phyloP scores from a whole-genome alignment of 139 green algal species.

The Coccomyxa sp. region DNA sequence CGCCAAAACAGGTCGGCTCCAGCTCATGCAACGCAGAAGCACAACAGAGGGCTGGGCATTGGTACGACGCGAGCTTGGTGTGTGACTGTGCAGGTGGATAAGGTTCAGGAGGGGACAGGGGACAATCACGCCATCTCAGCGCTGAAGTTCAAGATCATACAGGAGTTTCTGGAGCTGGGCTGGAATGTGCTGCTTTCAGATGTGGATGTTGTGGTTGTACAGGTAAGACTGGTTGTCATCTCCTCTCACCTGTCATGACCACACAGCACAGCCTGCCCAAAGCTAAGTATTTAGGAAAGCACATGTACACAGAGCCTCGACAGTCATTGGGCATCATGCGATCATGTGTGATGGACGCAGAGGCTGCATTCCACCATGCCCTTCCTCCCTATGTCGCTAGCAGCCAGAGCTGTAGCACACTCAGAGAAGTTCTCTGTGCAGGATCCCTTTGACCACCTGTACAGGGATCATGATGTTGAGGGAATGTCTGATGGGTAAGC shows the following conservation, averaged over 20 bases:
- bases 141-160: conserved; percentile 89
- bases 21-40: background rate
- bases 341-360: too few relatives aligned
- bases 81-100: background rate
- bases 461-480: conserved; percentile 70
- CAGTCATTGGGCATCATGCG: too few relatives aligned
- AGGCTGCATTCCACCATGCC: too few relatives aligned
- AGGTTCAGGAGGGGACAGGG: conserved; percentile 54
- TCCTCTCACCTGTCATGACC: background rate
- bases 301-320: too few relatives aligned
- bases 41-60: background rate
- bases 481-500: conserved; percentile 48
- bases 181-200: conserved; percentile 91
- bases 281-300: background rate
- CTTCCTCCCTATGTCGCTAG: too few relatives aligned
- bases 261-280: background rate
- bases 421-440: conserved; percentile 11
- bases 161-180: conserved; percentile 84
- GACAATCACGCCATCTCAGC: conserved; percentile 74
- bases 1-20: background rate
- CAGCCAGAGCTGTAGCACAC: too few relatives aligned
- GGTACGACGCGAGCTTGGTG: background rate
- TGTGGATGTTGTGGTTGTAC: conserved; percentile 87
- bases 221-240: conserved; percentile 8
- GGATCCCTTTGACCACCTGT: conserved; percentile 64